A percentile compares a stretch with the other conserved stretches of the same genome.
Conservation (phyloP, 352 stramenopile species). For the Pythium aphanidermatum region DNA sequence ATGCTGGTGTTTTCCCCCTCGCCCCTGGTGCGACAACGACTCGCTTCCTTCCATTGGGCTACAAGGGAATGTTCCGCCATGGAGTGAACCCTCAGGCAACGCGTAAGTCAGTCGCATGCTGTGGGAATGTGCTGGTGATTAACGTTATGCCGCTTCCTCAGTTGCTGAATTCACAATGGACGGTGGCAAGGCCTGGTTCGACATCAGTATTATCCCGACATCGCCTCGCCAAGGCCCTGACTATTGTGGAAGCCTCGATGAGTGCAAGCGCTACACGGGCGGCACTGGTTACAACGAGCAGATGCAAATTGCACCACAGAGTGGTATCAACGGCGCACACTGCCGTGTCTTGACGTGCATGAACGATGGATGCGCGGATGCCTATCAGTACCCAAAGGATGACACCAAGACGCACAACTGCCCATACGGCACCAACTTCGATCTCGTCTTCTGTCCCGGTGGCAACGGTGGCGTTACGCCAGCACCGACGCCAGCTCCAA, state of each 20-base stretch:
- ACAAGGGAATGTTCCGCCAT: constrained; percentile 22
- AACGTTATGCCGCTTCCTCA: too few species aligned
- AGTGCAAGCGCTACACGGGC: constrained; percentile 20
- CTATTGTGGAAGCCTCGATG: constrained; percentile 17
- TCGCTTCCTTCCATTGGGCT: constrained; percentile 7
- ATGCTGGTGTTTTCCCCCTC: constrained; percentile 1
- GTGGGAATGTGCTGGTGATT: too few species aligned
- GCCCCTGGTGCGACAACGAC: not conserved
- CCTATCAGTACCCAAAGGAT: constrained; percentile 31
- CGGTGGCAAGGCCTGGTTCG: constrained; percentile 25
- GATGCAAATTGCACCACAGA: constrained; percentile 18
- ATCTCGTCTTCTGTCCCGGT: constrained; percentile 29
- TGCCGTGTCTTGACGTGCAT: constrained; percentile 31
- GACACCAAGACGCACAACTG: constrained; percentile 41
- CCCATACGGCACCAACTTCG: constrained; percentile 22
- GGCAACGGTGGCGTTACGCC: constrained; percentile 11
- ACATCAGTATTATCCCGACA: constrained; percentile 32
- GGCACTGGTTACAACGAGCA: constrained; percentile 23
- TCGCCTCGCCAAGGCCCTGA: constrained; percentile 6
- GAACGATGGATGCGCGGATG: constrained; percentile 21
- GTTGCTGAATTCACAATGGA: constrained; percentile 24
- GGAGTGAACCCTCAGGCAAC: constrained; percentile 17
- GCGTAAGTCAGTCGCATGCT: constrained; percentile 8
- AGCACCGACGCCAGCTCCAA: constrained; percentile 12
- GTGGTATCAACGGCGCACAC: constrained; percentile 5